phyloP scores from a whole-genome alignment of 73 alveolate genomes.

The Blepharisma stoltei region DNA sequence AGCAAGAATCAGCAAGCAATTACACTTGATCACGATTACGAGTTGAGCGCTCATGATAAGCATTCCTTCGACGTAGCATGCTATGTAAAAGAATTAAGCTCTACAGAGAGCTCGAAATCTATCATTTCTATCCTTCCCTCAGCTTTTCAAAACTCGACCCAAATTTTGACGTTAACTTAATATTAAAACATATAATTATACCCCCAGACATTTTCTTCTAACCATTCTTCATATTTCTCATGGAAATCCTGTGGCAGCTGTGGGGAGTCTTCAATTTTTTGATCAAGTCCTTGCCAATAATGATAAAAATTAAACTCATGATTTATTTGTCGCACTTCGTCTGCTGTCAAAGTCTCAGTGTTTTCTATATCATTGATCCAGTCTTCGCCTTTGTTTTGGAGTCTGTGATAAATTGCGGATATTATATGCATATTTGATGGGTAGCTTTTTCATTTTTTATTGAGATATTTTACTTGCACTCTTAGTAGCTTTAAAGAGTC shows the following conservation, averaged over 20 bases:
- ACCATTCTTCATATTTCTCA: slow-evolving; percentile 54
- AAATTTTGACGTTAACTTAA: too few species aligned
- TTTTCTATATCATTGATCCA: slow-evolving; percentile 5
- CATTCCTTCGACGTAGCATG: too few species aligned
- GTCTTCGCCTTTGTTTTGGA: background rate
- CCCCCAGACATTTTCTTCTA: slow-evolving; percentile 65
- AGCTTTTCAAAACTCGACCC: too few species aligned
- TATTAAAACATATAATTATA: slow-evolving; percentile 40
- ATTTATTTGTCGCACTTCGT: background rate
- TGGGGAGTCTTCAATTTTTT: background rate
- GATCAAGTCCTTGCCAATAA: slow-evolving; percentile 17
- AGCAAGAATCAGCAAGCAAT: too few species aligned
- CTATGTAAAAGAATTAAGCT: too few species aligned
- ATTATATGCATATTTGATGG: slow-evolving; percentile 22
- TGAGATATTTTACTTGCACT: slow-evolving; percentile 6
- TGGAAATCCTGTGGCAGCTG: slow-evolving; percentile 35
- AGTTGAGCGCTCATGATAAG: too few species aligned
- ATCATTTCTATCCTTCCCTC: too few species aligned
- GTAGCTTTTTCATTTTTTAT: slow-evolving; percentile 27
- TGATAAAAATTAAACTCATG: slow-evolving; percentile 13
- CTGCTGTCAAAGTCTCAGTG: background rate
- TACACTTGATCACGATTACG: too few species aligned
- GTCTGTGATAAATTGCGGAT: slow-evolving; percentile 11
- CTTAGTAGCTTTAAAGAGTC: background rate
- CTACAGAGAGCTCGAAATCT: too few species aligned